Evolutionary conservation across 1,139 yeast genomes (phyloP).

Genomic region (Spathaspora sp.): DNA sequence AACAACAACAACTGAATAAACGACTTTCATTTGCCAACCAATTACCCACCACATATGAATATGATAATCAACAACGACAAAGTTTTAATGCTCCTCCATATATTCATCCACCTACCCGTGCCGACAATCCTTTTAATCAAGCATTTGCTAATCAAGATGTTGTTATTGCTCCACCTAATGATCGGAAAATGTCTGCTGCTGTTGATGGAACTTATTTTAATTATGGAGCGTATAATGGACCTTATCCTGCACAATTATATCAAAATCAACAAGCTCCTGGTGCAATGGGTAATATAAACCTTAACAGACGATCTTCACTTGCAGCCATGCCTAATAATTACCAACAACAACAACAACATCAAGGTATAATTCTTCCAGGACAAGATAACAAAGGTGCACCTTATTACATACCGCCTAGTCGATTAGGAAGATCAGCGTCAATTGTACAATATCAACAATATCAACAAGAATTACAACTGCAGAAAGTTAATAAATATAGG

Average conservation of each 20-base stretch:
- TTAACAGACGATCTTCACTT: constrained; percentile 37
- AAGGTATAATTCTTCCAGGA: constrained; percentile 6
- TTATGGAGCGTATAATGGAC: constrained; percentile 4
- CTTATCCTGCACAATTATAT: constrained; percentile 13
- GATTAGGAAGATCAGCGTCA: constrained; percentile 33
- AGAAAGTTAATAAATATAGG: constrained; percentile 21
- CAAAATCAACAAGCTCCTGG: constrained; percentile 13
- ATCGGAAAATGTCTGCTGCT: constrained; percentile 47
- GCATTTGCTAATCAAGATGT: constrained; percentile 45
- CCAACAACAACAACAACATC: constrained; percentile 11
- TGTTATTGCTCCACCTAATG: constrained; percentile 24
- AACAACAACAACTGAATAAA: constrained; percentile 26
- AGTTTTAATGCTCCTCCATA: constrained; percentile 25
- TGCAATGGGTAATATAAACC: neutral
- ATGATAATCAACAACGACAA: constrained; percentile 23
- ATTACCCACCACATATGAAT: constrained; percentile 54
- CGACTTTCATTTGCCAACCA: constrained; percentile 45
- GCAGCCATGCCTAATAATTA: constrained; percentile 27
- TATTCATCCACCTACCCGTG: constrained; percentile 48
- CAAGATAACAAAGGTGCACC: constrained; percentile 8
- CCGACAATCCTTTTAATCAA: constrained; percentile 48
- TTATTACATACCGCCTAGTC: constrained; percentile 13
- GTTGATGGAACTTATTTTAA: constrained; percentile 28
- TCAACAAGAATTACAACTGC: constrained; percentile 32
- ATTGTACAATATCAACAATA: constrained; percentile 41